Conservation (phyloP, 2,329 filamentous ascomycete species). For the Thelonectria rubi region DNA sequence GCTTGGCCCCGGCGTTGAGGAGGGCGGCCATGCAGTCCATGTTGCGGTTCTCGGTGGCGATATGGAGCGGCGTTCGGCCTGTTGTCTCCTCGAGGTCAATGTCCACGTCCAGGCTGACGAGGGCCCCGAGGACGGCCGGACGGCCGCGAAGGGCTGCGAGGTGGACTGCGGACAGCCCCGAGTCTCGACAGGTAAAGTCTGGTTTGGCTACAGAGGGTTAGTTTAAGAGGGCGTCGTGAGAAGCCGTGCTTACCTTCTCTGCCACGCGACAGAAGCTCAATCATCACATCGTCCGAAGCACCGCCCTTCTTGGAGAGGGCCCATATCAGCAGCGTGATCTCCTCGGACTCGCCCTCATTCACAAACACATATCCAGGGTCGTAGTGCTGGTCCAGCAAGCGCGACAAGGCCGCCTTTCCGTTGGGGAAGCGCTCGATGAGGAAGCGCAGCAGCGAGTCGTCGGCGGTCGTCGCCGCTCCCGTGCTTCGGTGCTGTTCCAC, state of each 20-base stretch:
- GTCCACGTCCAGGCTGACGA: neutral
- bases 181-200: neutral
- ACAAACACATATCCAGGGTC: neutral
- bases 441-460: neutral
- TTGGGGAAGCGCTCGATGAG: neutral
- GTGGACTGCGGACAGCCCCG: neutral
- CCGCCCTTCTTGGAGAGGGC: neutral
- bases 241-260: neutral
- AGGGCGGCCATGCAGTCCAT: neutral
- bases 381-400: neutral
- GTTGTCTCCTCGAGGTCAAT: neutral
- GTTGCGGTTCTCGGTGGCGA: neutral
- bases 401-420: neutral
- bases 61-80: neutral
- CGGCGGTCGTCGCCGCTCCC: neutral
- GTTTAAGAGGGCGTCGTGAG: neutral
- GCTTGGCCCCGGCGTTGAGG: neutral
- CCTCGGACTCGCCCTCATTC: neutral
- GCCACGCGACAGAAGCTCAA: constrained; percentile 2
- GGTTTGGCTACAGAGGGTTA: neutral
- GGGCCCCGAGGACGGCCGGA: neutral
- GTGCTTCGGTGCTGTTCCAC: neutral
- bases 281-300: neutral
- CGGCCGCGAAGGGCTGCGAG: neutral
- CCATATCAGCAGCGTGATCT: neutral